Base-by-base conservation (phyloP, 2,329 filamentous ascomycete genomes). In the Cercospora zeina region DNA sequence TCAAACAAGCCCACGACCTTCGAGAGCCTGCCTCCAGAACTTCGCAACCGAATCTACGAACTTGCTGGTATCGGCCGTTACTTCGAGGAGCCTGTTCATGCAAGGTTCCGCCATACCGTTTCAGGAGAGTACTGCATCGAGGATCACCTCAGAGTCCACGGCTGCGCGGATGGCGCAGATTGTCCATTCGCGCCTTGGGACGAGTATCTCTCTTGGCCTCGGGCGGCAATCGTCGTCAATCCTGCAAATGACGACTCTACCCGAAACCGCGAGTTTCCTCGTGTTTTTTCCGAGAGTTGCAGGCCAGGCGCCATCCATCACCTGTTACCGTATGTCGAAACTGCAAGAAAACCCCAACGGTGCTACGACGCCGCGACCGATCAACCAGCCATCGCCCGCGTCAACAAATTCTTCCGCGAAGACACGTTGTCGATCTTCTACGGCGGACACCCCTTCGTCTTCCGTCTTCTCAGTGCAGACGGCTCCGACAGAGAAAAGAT, bases 401-500 rank as follows among this genome's bases (percentile, higher is more conserved):
- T 63, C 33, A 58, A 36, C 33, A 61, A 56, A 31, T 5, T 11
- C 24, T 39, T 65, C 37, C 62, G 64, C 11, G 54, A 30, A 7
- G 64, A 66, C 10, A 62, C 59, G 2, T 14, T 65, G 7, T 47
- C 62, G 13, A 65, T 64, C 4, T 66, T 59, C 57, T 66, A 62
- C 54, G 62, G 59, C 24, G 50, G 39, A 27, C 49, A 62, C 33
- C 53, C 53, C 19, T 37, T 55, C 19, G 9, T 39, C 9, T 55
- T 27, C 31, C 53, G 36, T 19, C 13, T 55, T 19, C 19, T 42
- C 21, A 30, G 33, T 13, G 9, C 16, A 10, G 53, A 55, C 33
- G 10, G 21, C 19, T 37, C 53, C 13, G 36, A 42, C n/a, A 30
- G 24, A 19, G 33, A 55, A 11, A 39, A 55, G 53, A 39, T 55